phyloP scores from a whole-genome alignment of 805 yeast species.

The Brettanomyces naardenensis region DNA sequence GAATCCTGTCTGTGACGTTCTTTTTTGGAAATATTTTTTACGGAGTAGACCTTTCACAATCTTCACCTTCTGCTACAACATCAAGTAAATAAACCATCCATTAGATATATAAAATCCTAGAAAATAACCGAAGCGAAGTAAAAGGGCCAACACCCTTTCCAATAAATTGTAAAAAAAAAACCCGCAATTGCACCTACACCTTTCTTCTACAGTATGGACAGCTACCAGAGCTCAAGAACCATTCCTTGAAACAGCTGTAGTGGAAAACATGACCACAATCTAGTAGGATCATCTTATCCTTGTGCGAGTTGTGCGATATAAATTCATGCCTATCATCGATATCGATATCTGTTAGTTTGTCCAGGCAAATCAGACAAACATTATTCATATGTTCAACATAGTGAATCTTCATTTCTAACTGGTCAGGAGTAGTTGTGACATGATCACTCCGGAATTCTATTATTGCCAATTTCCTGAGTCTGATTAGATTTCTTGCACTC shows the following conservation, averaged over 20 bases:
- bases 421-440: background rate
- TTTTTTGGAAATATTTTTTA: no score
- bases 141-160: no score
- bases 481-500: slow-evolving; percentile 9
- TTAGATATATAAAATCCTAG: no score
- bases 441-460: slow-evolving; percentile 3
- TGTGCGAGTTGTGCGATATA: background rate
- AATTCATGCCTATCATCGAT: background rate
- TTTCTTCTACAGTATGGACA: slow-evolving; percentile 14
- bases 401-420: slow-evolving; percentile 2
- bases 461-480: slow-evolving; percentile 12
- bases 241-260: slow-evolving; percentile 11
- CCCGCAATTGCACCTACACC: background rate
- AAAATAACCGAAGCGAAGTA: no score
- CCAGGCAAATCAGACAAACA: slow-evolving; percentile 14
- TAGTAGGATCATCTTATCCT: slow-evolving; percentile 4
- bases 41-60: background rate
- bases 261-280: slow-evolving; percentile 15
- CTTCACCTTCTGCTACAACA: background rate
- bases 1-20: slow-evolving; percentile 98
- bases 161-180: background rate
- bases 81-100: background rate
- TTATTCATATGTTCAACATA: slow-evolving; percentile 6
- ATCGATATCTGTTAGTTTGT: slow-evolving; percentile 3
- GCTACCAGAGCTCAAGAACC: slow-evolving; percentile 10